Evolutionary conservation across 768 basidiomycete species (phyloP).

Genomic region (Leucocoprinus leucothites): DNA sequence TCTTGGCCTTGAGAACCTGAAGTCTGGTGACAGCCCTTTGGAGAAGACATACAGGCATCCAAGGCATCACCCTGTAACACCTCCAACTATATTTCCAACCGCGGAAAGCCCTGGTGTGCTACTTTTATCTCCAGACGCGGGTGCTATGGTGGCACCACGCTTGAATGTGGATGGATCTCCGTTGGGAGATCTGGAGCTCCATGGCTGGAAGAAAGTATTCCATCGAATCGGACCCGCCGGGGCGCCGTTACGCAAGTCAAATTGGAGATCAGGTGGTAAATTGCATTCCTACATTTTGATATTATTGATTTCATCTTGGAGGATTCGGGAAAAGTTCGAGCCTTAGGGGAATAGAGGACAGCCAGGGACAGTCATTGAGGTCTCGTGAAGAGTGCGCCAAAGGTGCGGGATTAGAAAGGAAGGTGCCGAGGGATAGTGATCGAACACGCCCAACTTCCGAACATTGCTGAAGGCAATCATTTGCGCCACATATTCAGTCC

Average conservation of each 20-base stretch:
- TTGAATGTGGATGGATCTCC: background rate
- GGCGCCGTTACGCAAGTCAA: background rate
- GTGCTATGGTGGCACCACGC: background rate
- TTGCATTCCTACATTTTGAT: background rate
- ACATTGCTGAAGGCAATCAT: too few relatives aligned
- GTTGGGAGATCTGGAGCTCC: background rate
- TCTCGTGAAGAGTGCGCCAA: too few relatives aligned
- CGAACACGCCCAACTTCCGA: too few relatives aligned
- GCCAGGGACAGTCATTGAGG: too few relatives aligned
- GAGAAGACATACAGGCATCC: background rate
- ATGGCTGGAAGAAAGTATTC: background rate
- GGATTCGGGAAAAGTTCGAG: background rate
- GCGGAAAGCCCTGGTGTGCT: background rate
- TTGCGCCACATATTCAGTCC: too few relatives aligned
- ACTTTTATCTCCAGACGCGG: background rate
- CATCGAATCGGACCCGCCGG: background rate
- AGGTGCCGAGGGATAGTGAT: too few relatives aligned
- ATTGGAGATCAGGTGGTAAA: too few relatives aligned
- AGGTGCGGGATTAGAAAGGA: too few relatives aligned
- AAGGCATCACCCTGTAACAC: background rate
- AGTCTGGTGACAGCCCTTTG: background rate
- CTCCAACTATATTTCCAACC: background rate
- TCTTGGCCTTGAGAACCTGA: background rate
- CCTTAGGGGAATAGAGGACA: background rate
- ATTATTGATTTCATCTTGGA: background rate